A percentile compares a stretch with the other conserved stretches of the same genome.
These are phyloP conservation scores for Telopea speciosissima DNA, from an alignment of 177 flowering plant species.

Conservation along the genomic window DNA sequence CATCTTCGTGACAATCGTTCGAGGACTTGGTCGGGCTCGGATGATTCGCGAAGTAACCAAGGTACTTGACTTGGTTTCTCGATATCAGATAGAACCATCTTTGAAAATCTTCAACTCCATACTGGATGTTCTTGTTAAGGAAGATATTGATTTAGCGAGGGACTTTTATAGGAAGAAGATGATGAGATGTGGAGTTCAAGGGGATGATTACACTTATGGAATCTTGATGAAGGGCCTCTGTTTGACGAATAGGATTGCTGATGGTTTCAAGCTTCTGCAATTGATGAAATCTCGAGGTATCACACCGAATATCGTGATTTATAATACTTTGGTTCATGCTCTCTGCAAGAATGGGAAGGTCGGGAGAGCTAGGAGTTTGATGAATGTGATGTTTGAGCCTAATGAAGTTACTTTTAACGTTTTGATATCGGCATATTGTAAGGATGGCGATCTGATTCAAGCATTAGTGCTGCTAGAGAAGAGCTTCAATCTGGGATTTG, in stretches of 20 bases:
- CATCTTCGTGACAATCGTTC: constrained; percentile 58
- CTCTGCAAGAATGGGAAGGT: constrained; percentile 73
- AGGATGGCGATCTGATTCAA: constrained; percentile 49
- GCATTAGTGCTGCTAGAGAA: constrained; percentile 77
- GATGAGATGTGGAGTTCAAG: constrained; percentile 58
- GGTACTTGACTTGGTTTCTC: constrained; percentile 46
- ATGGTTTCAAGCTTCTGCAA: constrained; percentile 75
- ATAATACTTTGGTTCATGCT: constrained; percentile 71
- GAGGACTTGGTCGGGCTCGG: constrained; percentile 57
- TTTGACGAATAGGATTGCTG: constrained; percentile 70
- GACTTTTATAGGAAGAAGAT: constrained; percentile 69
- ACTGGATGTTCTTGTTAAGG: constrained; percentile 74
- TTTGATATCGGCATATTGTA: constrained; percentile 69
- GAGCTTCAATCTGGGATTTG: constrained; percentile 44
- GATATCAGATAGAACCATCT: constrained; percentile 40
- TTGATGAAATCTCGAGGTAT: constrained; percentile 47
- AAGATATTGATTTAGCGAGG: constrained; percentile 80
- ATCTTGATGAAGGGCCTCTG: constrained; percentile 93
- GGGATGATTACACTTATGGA: constrained; percentile 77
- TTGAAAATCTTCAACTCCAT: constrained; percentile 66
- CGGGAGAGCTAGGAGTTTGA: constrained; percentile 83
- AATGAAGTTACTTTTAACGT: constrained; percentile 69
- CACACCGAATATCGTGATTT: constrained; percentile 54
- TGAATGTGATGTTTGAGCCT: constrained; percentile 62
- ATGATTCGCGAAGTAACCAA: constrained; percentile 41